A percentile compares a stretch with the other conserved stretches of the same genome.
phyloP scores from a whole-genome alignment of 805 yeast species.

The Hemisphaericaspora nanyangensis region DNA sequence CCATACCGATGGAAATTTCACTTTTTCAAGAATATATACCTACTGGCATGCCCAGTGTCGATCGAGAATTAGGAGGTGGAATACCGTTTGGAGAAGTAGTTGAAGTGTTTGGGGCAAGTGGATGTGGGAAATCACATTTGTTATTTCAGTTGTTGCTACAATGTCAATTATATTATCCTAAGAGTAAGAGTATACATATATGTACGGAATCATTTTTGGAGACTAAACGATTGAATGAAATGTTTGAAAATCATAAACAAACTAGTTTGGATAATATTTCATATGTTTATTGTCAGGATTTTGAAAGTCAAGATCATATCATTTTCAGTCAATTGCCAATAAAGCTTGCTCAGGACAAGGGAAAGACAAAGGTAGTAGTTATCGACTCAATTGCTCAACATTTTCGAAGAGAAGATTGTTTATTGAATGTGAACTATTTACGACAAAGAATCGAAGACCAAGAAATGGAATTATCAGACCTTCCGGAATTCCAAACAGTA shows the following conservation, averaged over 20 bases:
- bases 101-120: conserved; percentile 81
- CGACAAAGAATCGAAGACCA: conserved; percentile 20
- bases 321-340: conserved; percentile 65
- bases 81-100: conserved; percentile 38
- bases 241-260: conserved; percentile 15
- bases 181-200: conserved; percentile 48
- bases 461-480: conserved; percentile 11
- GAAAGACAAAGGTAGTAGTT: conserved; percentile 51
- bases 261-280: conserved; percentile 36
- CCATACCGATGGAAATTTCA: not conserved
- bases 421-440: conserved; percentile 34
- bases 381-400: conserved; percentile 86
- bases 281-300: conserved; percentile 58
- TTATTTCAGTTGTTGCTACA: conserved; percentile 61
- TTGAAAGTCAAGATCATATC: conserved; percentile 73
- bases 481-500: conserved; percentile 12
- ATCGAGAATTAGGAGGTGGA: conserved; percentile 27
- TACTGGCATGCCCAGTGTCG: conserved; percentile 26
- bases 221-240: conserved; percentile 50
- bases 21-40: conserved; percentile 6
- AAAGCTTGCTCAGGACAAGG: conserved; percentile 26
- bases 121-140: conserved; percentile 84
- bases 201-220: conserved; percentile 76
- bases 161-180: conserved; percentile 36
- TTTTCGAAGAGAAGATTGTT: conserved; percentile 52